Evolutionary conservation across 1,284 basidiomycete genomes (phyloP).

Genomic region (Rhizopogon parksii): DNA sequence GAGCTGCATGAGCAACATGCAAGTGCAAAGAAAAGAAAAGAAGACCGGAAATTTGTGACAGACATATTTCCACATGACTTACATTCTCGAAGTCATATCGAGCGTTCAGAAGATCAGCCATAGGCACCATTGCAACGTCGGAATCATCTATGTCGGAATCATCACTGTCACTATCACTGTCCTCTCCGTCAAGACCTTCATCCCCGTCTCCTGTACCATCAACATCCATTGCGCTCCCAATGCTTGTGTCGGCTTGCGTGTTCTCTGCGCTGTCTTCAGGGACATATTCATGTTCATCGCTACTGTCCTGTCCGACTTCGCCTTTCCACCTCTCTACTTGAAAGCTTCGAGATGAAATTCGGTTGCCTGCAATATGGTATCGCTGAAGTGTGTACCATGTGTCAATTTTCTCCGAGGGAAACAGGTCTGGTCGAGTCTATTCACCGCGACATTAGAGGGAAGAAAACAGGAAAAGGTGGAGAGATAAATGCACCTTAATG

Average conservation of each 20-base stretch:
- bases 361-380: constrained; percentile 89
- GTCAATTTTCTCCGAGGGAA: constrained; percentile 42
- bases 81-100: constrained; percentile 84
- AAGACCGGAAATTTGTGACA: neutral
- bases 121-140: constrained; percentile 90
- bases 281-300: constrained; percentile 21
- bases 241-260: constrained; percentile 20
- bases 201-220: constrained; percentile 30
- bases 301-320: constrained; percentile 19
- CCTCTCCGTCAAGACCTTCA: constrained; percentile 22
- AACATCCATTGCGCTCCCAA: constrained; percentile 46
- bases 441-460: neutral
- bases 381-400: constrained; percentile 64
- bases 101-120: constrained; percentile 95
- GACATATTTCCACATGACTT: constrained; percentile 19
- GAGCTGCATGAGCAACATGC: neutral
- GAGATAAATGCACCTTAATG: constrained; percentile 44
- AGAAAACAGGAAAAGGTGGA: neutral
- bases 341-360: constrained; percentile 91
- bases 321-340: constrained; percentile 59
- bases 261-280: constrained; percentile 23
- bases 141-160: constrained; percentile 60
- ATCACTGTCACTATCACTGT: constrained; percentile 43
- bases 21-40: neutral
- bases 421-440: constrained; percentile 69